These are phyloP conservation scores for Phytophthora lateralis DNA, from an alignment of 352 stramenopile species.

Conservation along the genomic window DNA sequence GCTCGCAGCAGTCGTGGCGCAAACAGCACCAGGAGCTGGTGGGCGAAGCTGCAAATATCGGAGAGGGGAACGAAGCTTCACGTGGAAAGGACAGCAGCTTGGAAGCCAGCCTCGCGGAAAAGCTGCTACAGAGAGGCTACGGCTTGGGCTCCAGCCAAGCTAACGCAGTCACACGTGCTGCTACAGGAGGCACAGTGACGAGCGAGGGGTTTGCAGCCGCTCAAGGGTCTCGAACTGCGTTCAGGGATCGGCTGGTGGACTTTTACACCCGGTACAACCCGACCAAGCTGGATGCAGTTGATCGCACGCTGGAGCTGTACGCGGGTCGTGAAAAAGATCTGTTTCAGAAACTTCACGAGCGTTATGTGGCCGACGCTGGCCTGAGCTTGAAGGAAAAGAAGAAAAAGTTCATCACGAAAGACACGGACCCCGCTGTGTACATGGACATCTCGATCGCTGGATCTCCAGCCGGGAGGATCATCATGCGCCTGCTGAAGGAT, in stretches of 20 bases:
- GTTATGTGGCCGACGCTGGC: conserved; percentile 50
- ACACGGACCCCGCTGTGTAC: conserved; percentile 91
- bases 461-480: conserved; percentile 85
- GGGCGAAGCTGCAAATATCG: conserved; percentile 36
- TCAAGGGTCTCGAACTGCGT: conserved; percentile 5
- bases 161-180: conserved; percentile 1
- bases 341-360: conserved; percentile 69
- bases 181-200: neutral
- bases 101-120: conserved; percentile 43
- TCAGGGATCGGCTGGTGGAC: conserved; percentile 47
- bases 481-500: conserved; percentile 95
- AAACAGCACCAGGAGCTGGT: conserved; percentile 55
- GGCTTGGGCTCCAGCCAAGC: conserved; percentile 34
- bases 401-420: conserved; percentile 54
- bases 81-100: neutral
- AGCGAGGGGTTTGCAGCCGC: neutral
- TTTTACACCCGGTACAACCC: conserved; percentile 83
- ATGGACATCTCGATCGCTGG: conserved; percentile 94
- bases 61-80: conserved; percentile 5
- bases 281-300: conserved; percentile 51
- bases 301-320: conserved; percentile 63
- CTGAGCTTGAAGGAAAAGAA: conserved; percentile 50
- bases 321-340: conserved; percentile 67
- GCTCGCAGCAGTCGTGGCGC: conserved; percentile 69
- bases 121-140: conserved; percentile 61